Conservation (phyloP, 2,329 filamentous ascomycete species). For the Lachnellula cervina region DNA sequence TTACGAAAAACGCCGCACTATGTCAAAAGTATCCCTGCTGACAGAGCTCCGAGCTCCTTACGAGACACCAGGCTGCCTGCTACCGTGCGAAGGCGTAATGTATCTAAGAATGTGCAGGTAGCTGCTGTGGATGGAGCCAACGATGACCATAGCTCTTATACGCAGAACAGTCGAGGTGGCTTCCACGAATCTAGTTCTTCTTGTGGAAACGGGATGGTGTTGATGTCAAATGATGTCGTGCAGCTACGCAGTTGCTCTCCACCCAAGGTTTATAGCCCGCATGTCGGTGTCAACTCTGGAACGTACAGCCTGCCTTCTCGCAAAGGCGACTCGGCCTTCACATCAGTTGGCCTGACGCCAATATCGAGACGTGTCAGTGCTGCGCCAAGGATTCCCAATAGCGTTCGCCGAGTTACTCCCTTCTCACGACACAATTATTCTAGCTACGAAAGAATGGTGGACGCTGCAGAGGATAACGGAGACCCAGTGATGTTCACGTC, state of each 20-base stretch:
- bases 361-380: slow-evolving; percentile 9
- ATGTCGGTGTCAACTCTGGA: neutral
- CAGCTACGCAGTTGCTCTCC: slow-evolving; percentile 1
- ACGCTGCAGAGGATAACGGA: neutral
- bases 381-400: slow-evolving; percentile 7
- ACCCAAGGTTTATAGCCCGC: slow-evolving; percentile 1
- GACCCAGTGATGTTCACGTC: neutral
- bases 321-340: slow-evolving; percentile 1
- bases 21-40: neutral
- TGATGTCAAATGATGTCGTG: slow-evolving; percentile 8
- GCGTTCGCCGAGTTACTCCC: slow-evolving; percentile 11
- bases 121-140: slow-evolving; percentile 19
- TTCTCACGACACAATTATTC: slow-evolving; percentile 12
- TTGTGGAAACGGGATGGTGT: neutral
- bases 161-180: slow-evolving; percentile 22
- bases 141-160: slow-evolving; percentile 20
- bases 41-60: neutral
- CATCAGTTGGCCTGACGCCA: neutral
- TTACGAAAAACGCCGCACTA: neutral
- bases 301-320: slow-evolving; percentile 11
- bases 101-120: slow-evolving; percentile 9
- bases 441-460: slow-evolving; percentile 2
- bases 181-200: slow-evolving; percentile 17
- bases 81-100: slow-evolving; percentile 18
- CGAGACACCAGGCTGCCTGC: neutral